These are phyloP conservation scores for Phaseolus lunatus DNA, from an alignment of 306 rosid genomes.

Conservation along the genomic window DNA sequence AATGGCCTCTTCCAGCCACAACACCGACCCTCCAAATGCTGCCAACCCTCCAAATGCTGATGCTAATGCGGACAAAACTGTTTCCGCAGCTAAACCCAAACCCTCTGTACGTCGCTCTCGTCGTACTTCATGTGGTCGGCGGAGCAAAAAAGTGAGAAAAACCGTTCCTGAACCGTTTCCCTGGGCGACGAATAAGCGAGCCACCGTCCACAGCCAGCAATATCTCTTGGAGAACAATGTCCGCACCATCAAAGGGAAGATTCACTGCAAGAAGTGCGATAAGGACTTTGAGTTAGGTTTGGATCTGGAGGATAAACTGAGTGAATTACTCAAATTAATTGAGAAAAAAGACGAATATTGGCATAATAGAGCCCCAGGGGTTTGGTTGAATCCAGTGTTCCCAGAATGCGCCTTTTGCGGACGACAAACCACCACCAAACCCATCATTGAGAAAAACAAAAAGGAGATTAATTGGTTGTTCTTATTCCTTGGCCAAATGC, in stretches of 20 bases:
- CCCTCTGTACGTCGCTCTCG: neutral
- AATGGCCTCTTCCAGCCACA: too few species aligned
- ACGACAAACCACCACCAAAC: constrained; percentile 45
- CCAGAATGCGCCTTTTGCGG: constrained; percentile 51
- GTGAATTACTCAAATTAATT: neutral
- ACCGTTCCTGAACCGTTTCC: constrained; percentile 45
- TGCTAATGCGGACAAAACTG: too few species aligned
- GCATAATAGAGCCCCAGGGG: constrained; percentile 52
- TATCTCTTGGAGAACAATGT: constrained; percentile 23
- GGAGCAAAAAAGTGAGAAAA: neutral
- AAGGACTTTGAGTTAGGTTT: constrained; percentile 7
- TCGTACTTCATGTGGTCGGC: rapidly evolving
- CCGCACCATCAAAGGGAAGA: constrained; percentile 25
- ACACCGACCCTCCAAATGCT: too few species aligned
- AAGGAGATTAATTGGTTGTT: constrained; percentile 69
- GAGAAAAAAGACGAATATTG: neutral
- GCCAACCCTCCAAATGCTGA: too few species aligned
- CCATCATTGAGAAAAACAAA: constrained; percentile 44
- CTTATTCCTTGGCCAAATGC: constrained; percentile 57
- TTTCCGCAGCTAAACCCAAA: neutral
- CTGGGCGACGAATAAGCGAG: constrained; percentile 60
- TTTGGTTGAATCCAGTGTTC: constrained; percentile 52
- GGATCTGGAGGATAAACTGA: constrained; percentile 18
- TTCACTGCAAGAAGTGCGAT: constrained; percentile 58
- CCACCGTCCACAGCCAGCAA: neutral